Conservation (phyloP, 345 rosid genomes). For the Pistacia atlantica region DNA sequence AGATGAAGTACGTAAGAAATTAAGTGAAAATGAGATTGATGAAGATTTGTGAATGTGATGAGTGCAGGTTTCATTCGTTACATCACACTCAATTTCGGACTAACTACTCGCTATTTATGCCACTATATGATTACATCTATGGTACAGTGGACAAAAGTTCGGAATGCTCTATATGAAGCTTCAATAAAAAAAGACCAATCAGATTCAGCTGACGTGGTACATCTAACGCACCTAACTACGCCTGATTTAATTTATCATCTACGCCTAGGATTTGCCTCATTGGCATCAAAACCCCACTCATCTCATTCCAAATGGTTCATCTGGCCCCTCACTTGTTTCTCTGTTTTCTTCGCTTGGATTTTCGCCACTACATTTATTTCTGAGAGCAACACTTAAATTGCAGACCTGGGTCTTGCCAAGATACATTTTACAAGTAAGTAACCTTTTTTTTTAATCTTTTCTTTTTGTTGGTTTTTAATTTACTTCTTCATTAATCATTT, state of each 20-base stretch:
- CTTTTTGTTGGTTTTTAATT: no score
- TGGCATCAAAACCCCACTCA: constrained; percentile 39
- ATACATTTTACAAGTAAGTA: constrained; percentile 38
- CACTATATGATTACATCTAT: constrained; percentile 48
- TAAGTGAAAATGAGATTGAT: neutral
- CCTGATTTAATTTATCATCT: constrained; percentile 47
- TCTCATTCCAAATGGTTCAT: constrained; percentile 28
- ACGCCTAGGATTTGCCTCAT: constrained; percentile 42
- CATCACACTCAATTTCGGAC: constrained; percentile 58
- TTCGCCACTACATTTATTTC: constrained; percentile 27
- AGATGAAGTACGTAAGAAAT: no score
- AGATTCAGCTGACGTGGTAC: constrained; percentile 38
- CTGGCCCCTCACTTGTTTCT: constrained; percentile 40
- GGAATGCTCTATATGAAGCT: constrained; percentile 27
- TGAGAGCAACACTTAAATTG: constrained; percentile 34
- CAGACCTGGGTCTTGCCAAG: constrained; percentile 54
- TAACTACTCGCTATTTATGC: constrained; percentile 58
- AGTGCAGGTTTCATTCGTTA: constrained; percentile 43
- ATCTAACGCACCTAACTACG: constrained; percentile 47
- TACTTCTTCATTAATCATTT: neutral
- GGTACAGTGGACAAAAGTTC: constrained; percentile 37
- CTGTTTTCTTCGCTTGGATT: constrained; percentile 24
- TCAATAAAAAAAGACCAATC: constrained; percentile 23
- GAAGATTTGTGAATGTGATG: neutral
- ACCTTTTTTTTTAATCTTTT: neutral